Base-by-base conservation (phyloP, 2,329 filamentous ascomycete genomes). In the Cadophora sp. region DNA sequence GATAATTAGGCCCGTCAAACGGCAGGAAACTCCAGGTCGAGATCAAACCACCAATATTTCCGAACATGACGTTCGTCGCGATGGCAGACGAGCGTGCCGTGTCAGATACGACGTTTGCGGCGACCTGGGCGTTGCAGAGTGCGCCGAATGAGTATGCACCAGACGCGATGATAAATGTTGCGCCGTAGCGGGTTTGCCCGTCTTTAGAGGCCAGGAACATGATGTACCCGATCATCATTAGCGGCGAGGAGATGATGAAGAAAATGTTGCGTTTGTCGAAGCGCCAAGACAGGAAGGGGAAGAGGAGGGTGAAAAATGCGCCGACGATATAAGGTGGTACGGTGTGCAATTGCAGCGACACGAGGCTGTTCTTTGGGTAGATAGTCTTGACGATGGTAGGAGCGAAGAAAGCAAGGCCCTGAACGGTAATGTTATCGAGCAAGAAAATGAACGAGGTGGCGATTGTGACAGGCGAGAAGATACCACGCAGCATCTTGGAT, bases 311-410 rank as follows among this genome's bases (percentile, higher is more conserved):
- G 78, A 91, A 91, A 76, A 92, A 87, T 0, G 84, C 89, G 0
- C 90, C 91, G 0, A 92, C 86, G 0, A 89, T 79, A 73, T 92
- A 93, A 0, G 90, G 90, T 0, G 91, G 91, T 0, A 92, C 91
- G 0, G 90, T 92, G 70, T 86, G 86, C 0, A 92, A 85, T 77
- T 93, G 91, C 75, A 92, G 87, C 1, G 83, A 84, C 16, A 92
- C 81, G 1, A 87, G 84, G 16, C 81, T 82, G 65, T 81, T 80
- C 1, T 83, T 74, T 0, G 88, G 87, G 73, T 92, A 92, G 72
- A 93, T 92, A 1, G 86, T 91, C 53, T 80, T 79, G 51, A 93
- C 88, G 69, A 93, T 92, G 0, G 90, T 92, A 0, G 91, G 91
- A 0, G 85, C 80, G 78, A 92, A 92, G 81, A 92, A 91, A 1